Percentiles rank a stretch among this genome's conserved stretches.
These are phyloP conservation scores for Aspergillus wentii DNA, from an alignment of 495 filamentous ascomycete genomes.

Conservation along the genomic window DNA sequence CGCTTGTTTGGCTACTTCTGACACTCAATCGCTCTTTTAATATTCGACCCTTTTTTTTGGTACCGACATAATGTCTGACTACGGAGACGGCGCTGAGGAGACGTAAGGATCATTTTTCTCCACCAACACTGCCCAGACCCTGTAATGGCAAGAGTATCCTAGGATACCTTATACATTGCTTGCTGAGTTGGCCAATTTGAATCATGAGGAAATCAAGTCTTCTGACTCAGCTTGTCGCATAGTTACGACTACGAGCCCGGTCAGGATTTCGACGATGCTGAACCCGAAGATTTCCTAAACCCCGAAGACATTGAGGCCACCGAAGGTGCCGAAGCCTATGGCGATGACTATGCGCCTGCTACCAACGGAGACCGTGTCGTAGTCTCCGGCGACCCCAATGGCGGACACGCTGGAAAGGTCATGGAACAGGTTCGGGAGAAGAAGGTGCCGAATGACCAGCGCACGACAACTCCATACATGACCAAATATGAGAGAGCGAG, in stretches of 20 bases:
- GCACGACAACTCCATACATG: constrained; percentile 96
- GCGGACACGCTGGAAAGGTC: constrained; percentile 48
- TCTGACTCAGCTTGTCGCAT: constrained; percentile 16
- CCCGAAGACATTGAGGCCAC: constrained; percentile 36
- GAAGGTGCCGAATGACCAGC: constrained; percentile 82
- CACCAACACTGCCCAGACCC: not conserved
- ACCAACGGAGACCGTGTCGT: constrained; percentile 57
- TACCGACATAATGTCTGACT: constrained; percentile 76
- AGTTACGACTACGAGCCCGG: constrained; percentile 51
- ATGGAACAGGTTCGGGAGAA: constrained; percentile 72
- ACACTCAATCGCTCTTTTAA: constrained; percentile 12
- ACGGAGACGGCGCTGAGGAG: constrained; percentile 66
- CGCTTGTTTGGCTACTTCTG: constrained; percentile 14
- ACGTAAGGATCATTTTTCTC: constrained; percentile 26
- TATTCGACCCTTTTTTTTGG: too few species aligned
- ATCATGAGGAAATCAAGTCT: constrained; percentile 1
- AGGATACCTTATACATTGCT: too few species aligned
- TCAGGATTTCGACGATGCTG: constrained; percentile 61
- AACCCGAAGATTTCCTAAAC: constrained; percentile 51
- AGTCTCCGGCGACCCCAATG: constrained; percentile 68
- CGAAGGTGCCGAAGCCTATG: constrained; percentile 44
- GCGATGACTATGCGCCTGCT: constrained; percentile 46
- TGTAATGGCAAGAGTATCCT: too few species aligned
- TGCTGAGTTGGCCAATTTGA: too few species aligned
- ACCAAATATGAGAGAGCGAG: constrained; percentile 97